These are phyloP conservation scores for Aspergillus diversus DNA, from an alignment of 495 filamentous ascomycete species.

Conservation along the genomic window DNA sequence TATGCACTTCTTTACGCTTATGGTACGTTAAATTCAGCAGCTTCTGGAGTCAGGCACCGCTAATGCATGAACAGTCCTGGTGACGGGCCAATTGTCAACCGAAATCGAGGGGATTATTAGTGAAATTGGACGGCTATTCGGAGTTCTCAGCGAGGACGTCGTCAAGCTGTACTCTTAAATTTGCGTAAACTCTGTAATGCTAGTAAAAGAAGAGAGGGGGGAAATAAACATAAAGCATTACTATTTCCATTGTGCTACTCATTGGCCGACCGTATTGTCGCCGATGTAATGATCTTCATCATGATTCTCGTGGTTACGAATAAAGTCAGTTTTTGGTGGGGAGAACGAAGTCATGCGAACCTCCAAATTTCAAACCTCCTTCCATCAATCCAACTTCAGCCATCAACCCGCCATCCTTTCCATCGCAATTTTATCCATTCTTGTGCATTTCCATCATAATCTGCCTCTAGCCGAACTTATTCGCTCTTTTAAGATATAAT, in stretches of 20 bases:
- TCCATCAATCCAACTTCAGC: slow-evolving; percentile 27
- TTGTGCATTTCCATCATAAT: slow-evolving; percentile 19
- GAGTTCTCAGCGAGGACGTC: slow-evolving; percentile 73
- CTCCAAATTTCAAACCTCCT: slow-evolving; percentile 31
- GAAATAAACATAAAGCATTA: neutral
- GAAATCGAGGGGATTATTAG: slow-evolving; percentile 54
- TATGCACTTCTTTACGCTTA: slow-evolving; percentile 76
- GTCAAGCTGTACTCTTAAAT: slow-evolving; percentile 63
- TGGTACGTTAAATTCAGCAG: slow-evolving; percentile 45
- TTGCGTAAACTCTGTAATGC: neutral
- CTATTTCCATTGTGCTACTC: neutral
- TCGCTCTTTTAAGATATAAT: slow-evolving; percentile 19
- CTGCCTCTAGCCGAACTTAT: slow-evolving; percentile 15
- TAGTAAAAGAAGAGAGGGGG: slow-evolving; percentile 14
- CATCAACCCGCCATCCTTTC: slow-evolving; percentile 31
- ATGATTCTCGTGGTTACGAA: slow-evolving; percentile 10
- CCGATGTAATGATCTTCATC: neutral
- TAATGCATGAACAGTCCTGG: slow-evolving; percentile 41
- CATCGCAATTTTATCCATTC: slow-evolving; percentile 36
- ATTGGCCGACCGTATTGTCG: neutral
- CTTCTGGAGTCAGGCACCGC: neutral
- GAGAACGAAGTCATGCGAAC: slow-evolving; percentile 18
- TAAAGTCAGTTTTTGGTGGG: slow-evolving; percentile 35
- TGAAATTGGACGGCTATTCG: slow-evolving; percentile 65
- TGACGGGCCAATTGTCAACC: slow-evolving; percentile 55